A percentile compares a stretch with the other conserved stretches of the same genome.
Conservation (phyloP, 768 basidiomycete species). For the Tremella fuciformis region DNA sequence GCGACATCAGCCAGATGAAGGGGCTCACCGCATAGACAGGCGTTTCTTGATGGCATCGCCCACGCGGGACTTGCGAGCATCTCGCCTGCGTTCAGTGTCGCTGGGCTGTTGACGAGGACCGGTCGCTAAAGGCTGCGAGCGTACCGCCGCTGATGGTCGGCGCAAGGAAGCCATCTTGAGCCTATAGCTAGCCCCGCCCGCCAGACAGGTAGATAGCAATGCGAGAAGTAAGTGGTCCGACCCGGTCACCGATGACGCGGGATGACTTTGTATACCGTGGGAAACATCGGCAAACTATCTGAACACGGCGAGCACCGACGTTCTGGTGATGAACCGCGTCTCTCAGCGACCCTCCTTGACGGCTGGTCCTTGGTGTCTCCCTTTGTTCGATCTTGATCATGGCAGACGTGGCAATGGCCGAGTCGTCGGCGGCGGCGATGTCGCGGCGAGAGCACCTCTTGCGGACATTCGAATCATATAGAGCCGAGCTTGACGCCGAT, state of each 20-base stretch:
- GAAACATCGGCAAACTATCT: too few relatives aligned
- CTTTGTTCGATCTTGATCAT: slow-evolving; percentile 11
- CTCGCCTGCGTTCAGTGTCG: slow-evolving; percentile 16
- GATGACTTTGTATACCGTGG: too few relatives aligned
- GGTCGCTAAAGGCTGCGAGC: slow-evolving; percentile 22
- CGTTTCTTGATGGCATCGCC: slow-evolving; percentile 95
- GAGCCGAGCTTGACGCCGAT: slow-evolving; percentile 39
- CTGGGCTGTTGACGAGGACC: slow-evolving; percentile 18
- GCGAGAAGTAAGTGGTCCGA: too few relatives aligned
- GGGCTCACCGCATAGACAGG: slow-evolving; percentile 87
- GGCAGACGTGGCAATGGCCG: slow-evolving; percentile 37
- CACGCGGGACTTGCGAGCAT: slow-evolving; percentile 56
- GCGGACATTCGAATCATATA: slow-evolving; percentile 40
- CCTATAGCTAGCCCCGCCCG: too few relatives aligned
- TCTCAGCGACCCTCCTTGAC: too few relatives aligned
- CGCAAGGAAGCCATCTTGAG: slow-evolving; percentile 38
- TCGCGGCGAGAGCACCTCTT: slow-evolving; percentile 35
- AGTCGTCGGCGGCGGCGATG: slow-evolving; percentile 24
- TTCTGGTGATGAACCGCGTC: too few relatives aligned
- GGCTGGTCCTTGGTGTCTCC: too few relatives aligned
- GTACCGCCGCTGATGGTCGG: slow-evolving; percentile 28
- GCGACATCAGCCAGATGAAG: background rate
- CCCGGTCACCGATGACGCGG: too few relatives aligned
- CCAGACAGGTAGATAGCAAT: too few relatives aligned
- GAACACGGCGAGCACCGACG: too few relatives aligned